phyloP scores from a whole-genome alignment of 106 monocot species.

The Alisma plantagoaquatica region DNA sequence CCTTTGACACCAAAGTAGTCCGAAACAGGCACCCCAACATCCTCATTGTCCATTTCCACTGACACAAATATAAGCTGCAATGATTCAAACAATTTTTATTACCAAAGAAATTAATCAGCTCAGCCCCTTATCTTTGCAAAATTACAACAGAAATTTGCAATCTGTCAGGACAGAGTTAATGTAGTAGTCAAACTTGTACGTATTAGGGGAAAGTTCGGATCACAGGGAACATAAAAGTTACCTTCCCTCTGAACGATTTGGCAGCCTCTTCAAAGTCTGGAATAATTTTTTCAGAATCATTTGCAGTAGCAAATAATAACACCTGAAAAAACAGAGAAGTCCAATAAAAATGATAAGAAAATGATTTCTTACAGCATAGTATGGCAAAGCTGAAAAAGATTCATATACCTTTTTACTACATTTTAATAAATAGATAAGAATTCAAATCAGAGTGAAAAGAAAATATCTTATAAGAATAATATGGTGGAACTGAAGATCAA shows the following conservation, averaged over 20 bases:
- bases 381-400: too few species aligned
- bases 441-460: too few species aligned
- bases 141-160: not conserved
- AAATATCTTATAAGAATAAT: too few species aligned
- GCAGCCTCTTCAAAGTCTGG: conserved; percentile 68
- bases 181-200: too few species aligned
- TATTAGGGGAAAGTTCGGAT: too few species aligned
- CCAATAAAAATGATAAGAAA: not conserved
- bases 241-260: conserved; percentile 91
- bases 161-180: too few species aligned
- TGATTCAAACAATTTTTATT: conserved; percentile 4
- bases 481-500: too few species aligned
- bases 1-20: conserved; percentile 86
- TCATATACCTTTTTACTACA: too few species aligned
- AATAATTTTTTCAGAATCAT: conserved; percentile 48
- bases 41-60: conserved; percentile 80
- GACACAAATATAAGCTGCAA: conserved; percentile 77
- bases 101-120: not conserved
- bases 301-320: conserved; percentile 80
- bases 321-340: conserved; percentile 28
- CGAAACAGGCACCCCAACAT: conserved; percentile 71
- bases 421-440: too few species aligned
- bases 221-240: conserved; percentile 21
- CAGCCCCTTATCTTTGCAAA: not conserved
- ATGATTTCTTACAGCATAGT: too few species aligned